A percentile compares a stretch with the other conserved stretches of the same genome.
phyloP scores from a whole-genome alignment of 306 rosid species.

The Gillenia trifoliata region DNA sequence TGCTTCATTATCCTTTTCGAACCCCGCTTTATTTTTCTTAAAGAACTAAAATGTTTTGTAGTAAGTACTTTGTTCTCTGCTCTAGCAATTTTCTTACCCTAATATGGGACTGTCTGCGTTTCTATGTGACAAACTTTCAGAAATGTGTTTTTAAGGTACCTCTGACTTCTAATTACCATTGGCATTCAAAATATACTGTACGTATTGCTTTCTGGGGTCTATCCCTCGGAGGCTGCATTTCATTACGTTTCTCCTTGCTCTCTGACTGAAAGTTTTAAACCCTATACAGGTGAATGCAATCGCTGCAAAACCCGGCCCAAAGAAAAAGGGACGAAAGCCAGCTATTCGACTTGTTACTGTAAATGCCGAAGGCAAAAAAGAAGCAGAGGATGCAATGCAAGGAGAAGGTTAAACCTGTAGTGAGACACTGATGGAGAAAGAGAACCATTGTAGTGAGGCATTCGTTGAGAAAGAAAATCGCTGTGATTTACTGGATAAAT shows the following conservation, averaged over 20 bases:
- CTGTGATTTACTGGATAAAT: background rate
- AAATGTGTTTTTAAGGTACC: background rate
- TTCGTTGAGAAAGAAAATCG: background rate
- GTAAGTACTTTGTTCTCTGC: background rate
- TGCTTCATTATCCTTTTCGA: slow-evolving; percentile 6
- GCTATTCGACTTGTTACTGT: slow-evolving; percentile 41
- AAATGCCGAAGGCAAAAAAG: slow-evolving; percentile 16
- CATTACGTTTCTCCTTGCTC: slow-evolving; percentile 3
- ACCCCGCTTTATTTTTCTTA: background rate
- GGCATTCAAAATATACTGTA: background rate
- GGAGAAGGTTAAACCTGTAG: background rate
- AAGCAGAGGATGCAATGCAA: slow-evolving; percentile 17
- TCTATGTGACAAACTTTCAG: background rate
- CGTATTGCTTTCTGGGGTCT: slow-evolving; percentile 2
- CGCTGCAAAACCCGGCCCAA: slow-evolving; percentile 37
- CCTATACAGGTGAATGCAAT: slow-evolving; percentile 43
- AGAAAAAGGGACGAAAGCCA: slow-evolving; percentile 38
- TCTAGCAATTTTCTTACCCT: background rate
- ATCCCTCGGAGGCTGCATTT: background rate
- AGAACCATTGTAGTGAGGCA: background rate
- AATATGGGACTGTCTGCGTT: slow-evolving; percentile 2
- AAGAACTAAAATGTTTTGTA: background rate
- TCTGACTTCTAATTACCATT: slow-evolving; percentile 6
- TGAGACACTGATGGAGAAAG: background rate
- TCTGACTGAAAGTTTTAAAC: slow-evolving; percentile 13